Conservation (phyloP, 2,329 filamentous ascomycete genomes). For the Neopestalotiopsis sp. region DNA sequence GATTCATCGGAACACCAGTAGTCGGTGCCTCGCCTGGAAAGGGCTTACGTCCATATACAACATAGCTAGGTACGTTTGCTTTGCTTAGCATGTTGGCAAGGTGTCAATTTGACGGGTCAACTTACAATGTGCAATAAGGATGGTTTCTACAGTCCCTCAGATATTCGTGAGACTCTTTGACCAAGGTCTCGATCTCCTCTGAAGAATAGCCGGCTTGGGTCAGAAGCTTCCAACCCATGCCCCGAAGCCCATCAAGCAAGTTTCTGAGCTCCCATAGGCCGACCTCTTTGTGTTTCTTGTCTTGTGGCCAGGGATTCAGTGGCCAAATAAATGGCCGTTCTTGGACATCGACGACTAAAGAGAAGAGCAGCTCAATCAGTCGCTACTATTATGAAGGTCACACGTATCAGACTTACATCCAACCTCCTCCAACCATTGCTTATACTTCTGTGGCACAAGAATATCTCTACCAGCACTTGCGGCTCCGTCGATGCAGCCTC, state of each 20-base stretch:
- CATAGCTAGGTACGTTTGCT: background rate
- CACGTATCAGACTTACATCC: background rate
- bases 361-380: background rate
- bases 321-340: background rate
- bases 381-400: background rate
- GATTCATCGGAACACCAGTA: background rate
- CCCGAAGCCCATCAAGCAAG: background rate
- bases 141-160: background rate
- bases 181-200: background rate
- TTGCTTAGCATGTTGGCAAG: background rate
- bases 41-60: background rate
- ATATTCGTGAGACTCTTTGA: background rate
- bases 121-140: constrained; percentile 3
- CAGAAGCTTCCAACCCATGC: background rate
- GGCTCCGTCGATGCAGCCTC: background rate
- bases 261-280: background rate
- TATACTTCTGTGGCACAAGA: constrained; percentile 1
- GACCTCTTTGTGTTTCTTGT: constrained; percentile 6
- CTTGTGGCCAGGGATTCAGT: background rate
- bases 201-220: background rate
- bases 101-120: background rate
- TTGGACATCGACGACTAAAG: background rate
- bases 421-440: constrained; percentile 5
- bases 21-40: background rate
- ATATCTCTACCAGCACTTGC: background rate